Percentiles rank a stretch among this genome's conserved stretches.
These are phyloP conservation scores for Liriodendron chinense DNA, from an alignment of 164 flowering plant species.

Conservation along the genomic window DNA sequence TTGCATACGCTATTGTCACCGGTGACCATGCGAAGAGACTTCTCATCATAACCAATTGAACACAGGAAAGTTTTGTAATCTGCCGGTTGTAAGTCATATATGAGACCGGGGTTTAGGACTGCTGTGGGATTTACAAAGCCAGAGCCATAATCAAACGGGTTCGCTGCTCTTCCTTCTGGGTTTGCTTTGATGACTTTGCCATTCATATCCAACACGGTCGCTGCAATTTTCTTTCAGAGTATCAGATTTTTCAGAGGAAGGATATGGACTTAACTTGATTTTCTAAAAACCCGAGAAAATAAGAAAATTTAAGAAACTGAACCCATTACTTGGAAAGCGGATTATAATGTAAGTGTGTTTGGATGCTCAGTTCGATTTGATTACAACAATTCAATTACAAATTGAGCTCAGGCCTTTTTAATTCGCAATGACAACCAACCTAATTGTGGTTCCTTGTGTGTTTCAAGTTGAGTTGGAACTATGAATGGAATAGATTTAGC, in stretches of 20 bases:
- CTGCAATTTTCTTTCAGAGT: constrained; percentile 38
- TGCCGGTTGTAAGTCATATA: constrained; percentile 50
- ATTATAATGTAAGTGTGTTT: not conserved
- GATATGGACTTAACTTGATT: not conserved
- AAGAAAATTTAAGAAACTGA: not conserved
- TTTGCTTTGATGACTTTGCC: constrained; percentile 47
- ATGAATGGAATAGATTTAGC: no score
- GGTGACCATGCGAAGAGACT: constrained; percentile 42
- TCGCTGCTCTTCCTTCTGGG: constrained; percentile 58
- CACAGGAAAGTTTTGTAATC: constrained; percentile 71
- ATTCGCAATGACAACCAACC: no score
- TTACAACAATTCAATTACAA: no score
- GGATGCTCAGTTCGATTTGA: not conserved
- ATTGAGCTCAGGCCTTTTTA: no score
- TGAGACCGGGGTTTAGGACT: constrained; percentile 71
- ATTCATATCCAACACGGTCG: constrained; percentile 45
- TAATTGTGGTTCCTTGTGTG: not conserved
- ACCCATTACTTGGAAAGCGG: not conserved
- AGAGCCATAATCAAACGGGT: constrained; percentile 72
- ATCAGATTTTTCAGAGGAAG: constrained; percentile 18
- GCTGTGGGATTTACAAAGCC: constrained; percentile 60
- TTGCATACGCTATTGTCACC: constrained; percentile 54
- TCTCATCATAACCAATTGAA: constrained; percentile 55
- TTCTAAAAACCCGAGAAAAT: not conserved
- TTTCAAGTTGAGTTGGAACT: not conserved